Conservation (phyloP, 2,329 filamentous ascomycete genomes). For the Cercospora sp. region DNA sequence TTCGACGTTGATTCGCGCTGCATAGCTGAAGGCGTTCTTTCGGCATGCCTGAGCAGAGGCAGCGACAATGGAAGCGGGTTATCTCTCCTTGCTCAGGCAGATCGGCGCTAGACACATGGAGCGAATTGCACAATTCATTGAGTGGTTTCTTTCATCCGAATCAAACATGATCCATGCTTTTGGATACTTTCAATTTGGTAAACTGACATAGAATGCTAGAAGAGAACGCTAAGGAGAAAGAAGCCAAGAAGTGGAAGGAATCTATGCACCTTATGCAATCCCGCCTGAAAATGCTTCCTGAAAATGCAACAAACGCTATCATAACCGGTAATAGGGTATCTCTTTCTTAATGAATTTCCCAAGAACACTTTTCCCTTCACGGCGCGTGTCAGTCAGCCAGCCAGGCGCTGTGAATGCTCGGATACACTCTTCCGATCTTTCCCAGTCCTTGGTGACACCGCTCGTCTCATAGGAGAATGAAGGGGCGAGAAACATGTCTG, state of each 20-base stretch:
- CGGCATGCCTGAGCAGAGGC: neutral
- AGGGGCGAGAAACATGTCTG: neutral
- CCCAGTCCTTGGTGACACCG: neutral
- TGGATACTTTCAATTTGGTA: neutral
- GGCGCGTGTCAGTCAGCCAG: neutral
- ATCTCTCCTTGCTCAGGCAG: neutral
- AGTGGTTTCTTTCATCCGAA: neutral
- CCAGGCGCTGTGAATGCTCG: neutral
- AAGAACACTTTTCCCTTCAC: neutral
- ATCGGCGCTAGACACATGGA: neutral
- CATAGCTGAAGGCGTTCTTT: neutral
- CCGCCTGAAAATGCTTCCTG: neutral
- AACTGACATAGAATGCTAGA: neutral
- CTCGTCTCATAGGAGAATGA: neutral
- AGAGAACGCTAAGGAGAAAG: neutral
- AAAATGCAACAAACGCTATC: neutral
- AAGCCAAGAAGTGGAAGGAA: neutral
- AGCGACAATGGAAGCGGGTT: neutral
- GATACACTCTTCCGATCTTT: neutral
- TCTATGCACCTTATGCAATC: neutral
- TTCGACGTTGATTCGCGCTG: neutral
- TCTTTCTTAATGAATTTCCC: neutral
- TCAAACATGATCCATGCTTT: neutral
- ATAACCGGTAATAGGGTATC: neutral
- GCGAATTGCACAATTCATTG: neutral